phyloP scores from a whole-genome alignment of 768 basidiomycete genomes.

The Naganishia onofrii region DNA sequence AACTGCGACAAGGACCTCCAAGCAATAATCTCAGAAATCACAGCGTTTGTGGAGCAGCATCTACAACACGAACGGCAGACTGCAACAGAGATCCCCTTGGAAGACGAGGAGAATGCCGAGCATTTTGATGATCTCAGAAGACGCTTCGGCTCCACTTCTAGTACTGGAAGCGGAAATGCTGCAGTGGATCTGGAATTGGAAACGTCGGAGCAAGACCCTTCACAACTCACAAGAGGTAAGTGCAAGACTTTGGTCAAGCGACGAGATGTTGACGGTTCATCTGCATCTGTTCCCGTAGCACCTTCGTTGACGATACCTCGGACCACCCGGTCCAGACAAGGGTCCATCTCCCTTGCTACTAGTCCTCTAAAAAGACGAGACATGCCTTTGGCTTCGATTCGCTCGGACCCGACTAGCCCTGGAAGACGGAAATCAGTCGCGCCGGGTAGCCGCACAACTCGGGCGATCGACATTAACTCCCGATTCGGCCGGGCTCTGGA shows the following conservation, averaged over 20 bases:
- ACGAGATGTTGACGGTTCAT: background rate
- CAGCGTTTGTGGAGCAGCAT: constrained; percentile 87
- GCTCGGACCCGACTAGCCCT: constrained; percentile 22
- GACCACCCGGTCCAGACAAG: constrained; percentile 37
- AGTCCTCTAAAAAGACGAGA: constrained; percentile 40
- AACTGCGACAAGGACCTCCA: constrained; percentile 95
- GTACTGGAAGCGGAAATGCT: background rate
- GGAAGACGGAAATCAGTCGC: constrained; percentile 18
- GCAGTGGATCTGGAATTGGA: constrained; percentile 3
- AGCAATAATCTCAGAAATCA: constrained; percentile 90
- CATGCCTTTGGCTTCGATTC: background rate
- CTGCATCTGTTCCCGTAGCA: constrained; percentile 25
- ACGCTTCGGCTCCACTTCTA: constrained; percentile 7
- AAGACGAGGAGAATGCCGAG: constrained; percentile 29
- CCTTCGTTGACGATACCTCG: constrained; percentile 40
- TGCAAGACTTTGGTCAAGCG: background rate
- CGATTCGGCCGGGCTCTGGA: constrained; percentile 18
- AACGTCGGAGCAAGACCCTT: background rate
- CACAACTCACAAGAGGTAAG: constrained; percentile 20
- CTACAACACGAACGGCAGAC: constrained; percentile 71
- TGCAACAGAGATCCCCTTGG: constrained; percentile 36
- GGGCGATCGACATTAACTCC: constrained; percentile 23
- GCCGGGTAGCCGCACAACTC: background rate
- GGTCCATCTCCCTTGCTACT: constrained; percentile 44
- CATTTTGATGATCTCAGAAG: background rate